These are phyloP conservation scores for Cadophora luteo-olivacea DNA, from an alignment of 2,329 filamentous ascomycete species.

Conservation along the genomic window DNA sequence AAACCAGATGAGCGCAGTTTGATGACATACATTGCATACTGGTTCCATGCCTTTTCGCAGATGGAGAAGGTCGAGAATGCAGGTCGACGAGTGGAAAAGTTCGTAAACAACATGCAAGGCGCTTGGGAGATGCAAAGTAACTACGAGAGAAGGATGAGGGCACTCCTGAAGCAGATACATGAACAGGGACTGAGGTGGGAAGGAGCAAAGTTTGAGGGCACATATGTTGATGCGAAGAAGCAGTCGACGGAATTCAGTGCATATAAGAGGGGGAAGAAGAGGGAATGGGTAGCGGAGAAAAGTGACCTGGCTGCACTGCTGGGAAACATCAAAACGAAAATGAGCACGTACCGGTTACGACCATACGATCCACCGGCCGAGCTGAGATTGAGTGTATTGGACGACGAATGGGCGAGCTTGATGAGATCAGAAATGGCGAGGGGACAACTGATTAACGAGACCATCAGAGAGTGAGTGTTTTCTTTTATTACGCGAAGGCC, in stretches of 20 bases:
- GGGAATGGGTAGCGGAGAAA: slow-evolving; percentile 97
- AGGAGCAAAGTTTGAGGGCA: slow-evolving; percentile 83
- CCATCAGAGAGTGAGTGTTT: slow-evolving; percentile 81
- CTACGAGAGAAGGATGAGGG: slow-evolving; percentile 90
- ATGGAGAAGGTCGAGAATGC: slow-evolving; percentile 99
- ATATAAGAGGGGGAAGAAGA: slow-evolving; percentile 92
- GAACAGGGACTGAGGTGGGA: slow-evolving; percentile 80
- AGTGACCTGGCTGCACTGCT: slow-evolving; percentile 91
- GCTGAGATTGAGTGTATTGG: slow-evolving; percentile 80
- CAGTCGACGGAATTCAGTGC: slow-evolving; percentile 81
- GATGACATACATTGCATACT: slow-evolving; percentile 99
- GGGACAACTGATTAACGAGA: slow-evolving; percentile 96
- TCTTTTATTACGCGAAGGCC: slow-evolving; percentile 39
- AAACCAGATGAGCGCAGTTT: slow-evolving; percentile 95
- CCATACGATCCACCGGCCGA: slow-evolving; percentile 91
- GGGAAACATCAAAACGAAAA: slow-evolving; percentile 98
- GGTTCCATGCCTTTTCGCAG: slow-evolving; percentile 99
- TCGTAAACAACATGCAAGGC: slow-evolving; percentile 98
- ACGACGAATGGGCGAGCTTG: slow-evolving; percentile 80
- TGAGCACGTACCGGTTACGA: slow-evolving; percentile 90
- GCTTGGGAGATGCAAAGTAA: slow-evolving; percentile 99
- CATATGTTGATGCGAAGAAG: slow-evolving; percentile 89
- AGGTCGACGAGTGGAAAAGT: slow-evolving; percentile 94
- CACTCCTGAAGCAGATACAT: slow-evolving; percentile 76
- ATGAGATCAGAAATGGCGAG: slow-evolving; percentile 85